Conservation (phyloP, 2,329 filamentous ascomycete genomes). For the Penicillium sp. region DNA sequence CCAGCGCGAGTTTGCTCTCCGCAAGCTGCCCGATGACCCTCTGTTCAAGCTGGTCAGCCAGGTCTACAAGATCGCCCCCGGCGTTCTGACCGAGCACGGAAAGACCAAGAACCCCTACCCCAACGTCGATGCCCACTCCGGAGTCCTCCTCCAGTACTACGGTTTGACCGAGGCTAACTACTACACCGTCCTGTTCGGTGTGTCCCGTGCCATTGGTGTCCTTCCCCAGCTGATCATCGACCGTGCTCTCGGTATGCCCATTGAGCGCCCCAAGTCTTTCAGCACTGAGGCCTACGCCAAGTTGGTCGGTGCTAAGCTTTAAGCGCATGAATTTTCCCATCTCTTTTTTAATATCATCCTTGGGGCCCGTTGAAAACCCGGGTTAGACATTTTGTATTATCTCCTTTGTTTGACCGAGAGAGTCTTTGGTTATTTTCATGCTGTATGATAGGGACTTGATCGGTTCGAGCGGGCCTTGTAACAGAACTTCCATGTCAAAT, state of each 20-base stretch:
- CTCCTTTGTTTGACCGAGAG: conserved; percentile 26
- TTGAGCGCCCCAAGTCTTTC: conserved; percentile 99
- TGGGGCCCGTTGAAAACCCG: conserved; percentile 10
- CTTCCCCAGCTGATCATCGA: conserved; percentile 99
- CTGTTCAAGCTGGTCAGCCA: conserved; percentile 99
- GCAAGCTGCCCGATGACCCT: conserved; percentile 92
- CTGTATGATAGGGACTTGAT: conserved; percentile 42
- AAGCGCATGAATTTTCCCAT: conserved; percentile 39
- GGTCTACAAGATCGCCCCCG: conserved; percentile 99
- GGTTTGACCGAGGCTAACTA: conserved; percentile 98
- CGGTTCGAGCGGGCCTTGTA: conserved; percentile 40
- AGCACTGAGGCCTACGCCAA: conserved; percentile 95
- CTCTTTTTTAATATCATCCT: conserved; percentile 17
- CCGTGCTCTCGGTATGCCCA: conserved; percentile 92
- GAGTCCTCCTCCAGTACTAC: conserved; percentile 99
- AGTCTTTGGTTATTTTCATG: conserved; percentile 35
- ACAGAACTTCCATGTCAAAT: conserved; percentile 33
- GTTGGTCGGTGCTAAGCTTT: conserved; percentile 86
- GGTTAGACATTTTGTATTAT: conserved; percentile 27
- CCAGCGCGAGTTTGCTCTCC: conserved; percentile 93
- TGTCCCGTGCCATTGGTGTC: conserved; percentile 95
- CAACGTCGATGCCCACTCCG: conserved; percentile 98
- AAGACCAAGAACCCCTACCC: conserved; percentile 99
- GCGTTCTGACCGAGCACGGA: conserved; percentile 97
- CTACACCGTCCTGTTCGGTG: conserved; percentile 99